These are phyloP conservation scores for Saksenaea vasiformis DNA, from an alignment of 371 early-diverging fungal genomes.

Conservation along the genomic window DNA sequence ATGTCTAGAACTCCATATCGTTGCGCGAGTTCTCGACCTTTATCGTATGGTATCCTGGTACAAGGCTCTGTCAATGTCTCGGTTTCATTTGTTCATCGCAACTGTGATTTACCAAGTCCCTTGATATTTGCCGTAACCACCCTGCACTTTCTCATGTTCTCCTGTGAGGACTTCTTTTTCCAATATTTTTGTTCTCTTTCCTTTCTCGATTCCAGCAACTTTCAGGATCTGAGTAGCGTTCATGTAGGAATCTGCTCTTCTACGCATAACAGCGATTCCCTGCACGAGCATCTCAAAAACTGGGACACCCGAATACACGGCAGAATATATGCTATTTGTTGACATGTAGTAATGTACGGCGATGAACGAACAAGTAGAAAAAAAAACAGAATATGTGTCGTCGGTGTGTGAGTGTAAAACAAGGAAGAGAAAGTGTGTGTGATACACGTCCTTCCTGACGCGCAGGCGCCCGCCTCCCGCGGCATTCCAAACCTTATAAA, in stretches of 20 bases:
- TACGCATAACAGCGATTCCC: slow-evolving; percentile 88
- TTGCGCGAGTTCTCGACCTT: slow-evolving; percentile 71
- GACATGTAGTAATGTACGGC: slow-evolving; percentile 12
- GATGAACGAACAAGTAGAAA: not conserved
- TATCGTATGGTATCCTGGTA: slow-evolving; percentile 80
- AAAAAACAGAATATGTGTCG: no score
- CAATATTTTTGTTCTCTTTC: slow-evolving; percentile 88
- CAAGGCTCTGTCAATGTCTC: not conserved
- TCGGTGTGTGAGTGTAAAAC: no score
- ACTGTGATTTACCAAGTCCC: slow-evolving; percentile 75
- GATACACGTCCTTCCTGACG: not conserved
- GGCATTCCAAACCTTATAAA: not conserved
- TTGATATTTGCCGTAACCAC: slow-evolving; percentile 97
- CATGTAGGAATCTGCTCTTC: slow-evolving; percentile 86
- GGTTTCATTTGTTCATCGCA: not conserved
- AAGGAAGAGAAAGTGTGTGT: not conserved
- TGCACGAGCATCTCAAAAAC: slow-evolving; percentile 86
- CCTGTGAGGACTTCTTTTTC: slow-evolving; percentile 86
- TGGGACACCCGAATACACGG: slow-evolving; percentile 83
- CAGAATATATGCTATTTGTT: slow-evolving; percentile 53
- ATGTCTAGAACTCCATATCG: slow-evolving; percentile 67
- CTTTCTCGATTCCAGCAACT: slow-evolving; percentile 94
- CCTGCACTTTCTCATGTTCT: slow-evolving; percentile 94
- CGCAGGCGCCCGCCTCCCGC: slow-evolving; percentile 1
- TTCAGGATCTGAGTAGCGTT: slow-evolving; percentile 98